Conservation (phyloP, 202 grass and related monocot genomes). For the Musa balbisiana region DNA sequence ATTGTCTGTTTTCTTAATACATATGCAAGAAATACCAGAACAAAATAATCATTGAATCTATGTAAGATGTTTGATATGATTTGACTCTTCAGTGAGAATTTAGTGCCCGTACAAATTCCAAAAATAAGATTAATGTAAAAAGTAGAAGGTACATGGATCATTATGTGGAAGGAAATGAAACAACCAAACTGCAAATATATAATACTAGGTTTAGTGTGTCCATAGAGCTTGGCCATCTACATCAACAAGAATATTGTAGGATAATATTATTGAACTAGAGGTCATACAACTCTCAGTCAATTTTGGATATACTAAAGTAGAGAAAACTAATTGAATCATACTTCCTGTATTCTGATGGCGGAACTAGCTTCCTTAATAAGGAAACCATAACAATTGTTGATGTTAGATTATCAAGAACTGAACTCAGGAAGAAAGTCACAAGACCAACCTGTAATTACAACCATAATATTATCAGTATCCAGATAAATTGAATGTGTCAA, state of each 20-base stretch:
- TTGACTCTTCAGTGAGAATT: too few relatives aligned
- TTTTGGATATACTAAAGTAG: constrained; percentile 3
- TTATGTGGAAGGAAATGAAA: neutral
- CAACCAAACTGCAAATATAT: neutral
- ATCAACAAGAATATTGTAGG: neutral
- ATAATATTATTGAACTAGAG: neutral
- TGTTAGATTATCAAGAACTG: constrained; percentile 84
- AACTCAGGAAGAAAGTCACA: constrained; percentile 92
- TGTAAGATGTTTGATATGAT: neutral
- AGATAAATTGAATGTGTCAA: neutral
- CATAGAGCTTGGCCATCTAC: neutral
- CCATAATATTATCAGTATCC: neutral
- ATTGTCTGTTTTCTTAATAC: neutral
- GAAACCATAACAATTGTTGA: constrained; percentile 98
- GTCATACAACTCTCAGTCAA: neutral
- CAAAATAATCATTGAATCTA: neutral
- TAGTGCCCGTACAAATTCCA: too few relatives aligned
- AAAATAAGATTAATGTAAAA: neutral
- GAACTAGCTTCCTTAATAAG: constrained; percentile 77
- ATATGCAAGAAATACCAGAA: neutral
- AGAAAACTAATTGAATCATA: constrained; percentile 38
- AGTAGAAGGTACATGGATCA: neutral
- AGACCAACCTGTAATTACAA: constrained; percentile 74
- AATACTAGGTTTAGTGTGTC: neutral
- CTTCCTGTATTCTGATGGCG: constrained; percentile 89